Evolutionary conservation across 441 rosid species (phyloP), one percentile per base, ranked within the genome.

Genomic region (Iberis amara): DNA sequence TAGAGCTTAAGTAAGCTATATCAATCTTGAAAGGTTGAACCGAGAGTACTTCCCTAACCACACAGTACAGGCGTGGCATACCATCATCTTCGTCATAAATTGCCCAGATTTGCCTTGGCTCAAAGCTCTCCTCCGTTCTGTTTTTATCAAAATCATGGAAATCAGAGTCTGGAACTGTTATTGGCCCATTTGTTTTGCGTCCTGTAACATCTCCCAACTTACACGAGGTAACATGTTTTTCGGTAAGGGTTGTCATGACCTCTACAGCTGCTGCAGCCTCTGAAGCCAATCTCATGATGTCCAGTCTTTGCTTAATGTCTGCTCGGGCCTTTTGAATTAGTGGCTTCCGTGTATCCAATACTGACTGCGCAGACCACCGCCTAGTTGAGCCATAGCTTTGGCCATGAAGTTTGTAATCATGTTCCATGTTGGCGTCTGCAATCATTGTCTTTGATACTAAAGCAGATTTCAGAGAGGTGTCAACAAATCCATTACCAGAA

Each of bases 81-180:
- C 96, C 98, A 23, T 91, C 98, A 43, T 88, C 98, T 68, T 91
- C 98, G 39, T 91, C 98, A 55, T 91, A 91, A 30, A 88, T 60
- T 14, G 98, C 98, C 98, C 98, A 91, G 74, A 91, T 83, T 48
- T 91, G 96, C 76, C 87, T 88, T n/a, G 96, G 91, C 71, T 82
- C 70, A 76, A 91, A 91, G 81, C 88, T 73, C 60, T 88, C 94
- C 74, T 91, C 98, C 1, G 94, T 73, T 66, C 98, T 76, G 68
- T 83, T 89, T 49, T 78, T 82, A 70, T 88, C 98, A 39, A 91
- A 91, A 62, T 91, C 95, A 70, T 87, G 98, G 73, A 90, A 90
- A 60, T 90, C 98, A 0, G 96, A 74, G 65, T 91, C 98, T 38
- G 96, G 98, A 8, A 88, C 98, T 26, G 77, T 79, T 58, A 92